Conservation (phyloP, 1,284 basidiomycete species). For the Tilletia walkeri region DNA sequence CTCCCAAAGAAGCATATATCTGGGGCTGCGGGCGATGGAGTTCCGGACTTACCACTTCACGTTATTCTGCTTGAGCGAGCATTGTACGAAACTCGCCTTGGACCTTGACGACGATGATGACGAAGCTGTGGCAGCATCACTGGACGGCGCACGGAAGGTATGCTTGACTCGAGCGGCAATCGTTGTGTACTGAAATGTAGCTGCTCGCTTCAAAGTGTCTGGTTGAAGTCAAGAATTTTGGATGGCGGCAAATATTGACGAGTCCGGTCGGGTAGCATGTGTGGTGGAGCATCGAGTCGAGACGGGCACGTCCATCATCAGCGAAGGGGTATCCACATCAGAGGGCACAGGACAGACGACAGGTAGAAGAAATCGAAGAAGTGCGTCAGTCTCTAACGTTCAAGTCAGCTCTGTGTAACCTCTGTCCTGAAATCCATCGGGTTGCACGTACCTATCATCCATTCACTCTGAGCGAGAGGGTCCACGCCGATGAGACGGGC, state of each 20-base stretch:
- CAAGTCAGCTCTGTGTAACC: no score
- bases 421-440: not conserved
- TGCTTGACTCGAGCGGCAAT: conserved; percentile 60
- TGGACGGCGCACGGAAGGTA: conserved; percentile 51
- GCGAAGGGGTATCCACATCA: no score
- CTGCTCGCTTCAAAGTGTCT: conserved; percentile 65
- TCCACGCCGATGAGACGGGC: conserved; percentile 65
- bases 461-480: conserved; percentile 54
- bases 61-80: not conserved
- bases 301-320: no score
- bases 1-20: not conserved
- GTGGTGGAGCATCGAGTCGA: no score
- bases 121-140: conserved; percentile 59
- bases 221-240: conserved; percentile 50
- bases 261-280: no score
- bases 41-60: conserved; percentile 9
- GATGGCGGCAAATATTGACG: no score
- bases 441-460: conserved; percentile 54
- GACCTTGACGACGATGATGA: conserved; percentile 61
- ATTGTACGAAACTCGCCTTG: conserved; percentile 62
- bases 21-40: not conserved
- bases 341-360: no score
- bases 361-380: no score
- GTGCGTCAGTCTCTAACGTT: no score
- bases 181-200: conserved; percentile 62